Conservation (phyloP, 257 asterid species). For the Ballota nigra region DNA sequence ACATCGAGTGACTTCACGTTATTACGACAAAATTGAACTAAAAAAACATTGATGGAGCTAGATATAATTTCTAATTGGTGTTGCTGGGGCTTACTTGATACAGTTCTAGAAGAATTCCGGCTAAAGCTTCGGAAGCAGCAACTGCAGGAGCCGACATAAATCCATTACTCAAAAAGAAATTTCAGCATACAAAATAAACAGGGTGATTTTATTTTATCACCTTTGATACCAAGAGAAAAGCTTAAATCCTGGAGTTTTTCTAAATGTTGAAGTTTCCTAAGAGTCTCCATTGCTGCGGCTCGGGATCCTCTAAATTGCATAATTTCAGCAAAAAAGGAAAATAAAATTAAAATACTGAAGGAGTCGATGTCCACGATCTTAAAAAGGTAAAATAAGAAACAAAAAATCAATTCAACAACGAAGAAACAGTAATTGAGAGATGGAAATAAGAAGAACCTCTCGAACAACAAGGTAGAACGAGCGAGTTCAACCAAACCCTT, state of each 20-base stretch:
- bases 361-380: neutral
- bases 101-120: constrained; percentile 65
- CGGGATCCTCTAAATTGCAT: constrained; percentile 54
- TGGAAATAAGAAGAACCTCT: constrained; percentile 44
- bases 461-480: constrained; percentile 69
- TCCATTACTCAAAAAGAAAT: neutral
- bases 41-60: neutral
- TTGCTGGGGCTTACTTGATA: constrained; percentile 42
- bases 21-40: neutral
- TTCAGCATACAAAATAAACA: neutral
- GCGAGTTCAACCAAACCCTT: constrained; percentile 80
- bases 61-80: neutral
- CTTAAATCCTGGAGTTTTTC: constrained; percentile 49
- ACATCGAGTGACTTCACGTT: neutral
- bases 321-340: neutral
- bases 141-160: constrained; percentile 50
- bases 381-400: neutral
- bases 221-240: constrained; percentile 59
- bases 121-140: constrained; percentile 92
- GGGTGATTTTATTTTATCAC: constrained; percentile 30
- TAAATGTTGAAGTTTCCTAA: constrained; percentile 38
- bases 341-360: no score
- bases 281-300: constrained; percentile 74
- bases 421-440: neutral
- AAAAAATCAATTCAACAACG: neutral